These are phyloP conservation scores for Diplocarpon rosae DNA, from an alignment of 2,329 filamentous ascomycete genomes.

Conservation along the genomic window DNA sequence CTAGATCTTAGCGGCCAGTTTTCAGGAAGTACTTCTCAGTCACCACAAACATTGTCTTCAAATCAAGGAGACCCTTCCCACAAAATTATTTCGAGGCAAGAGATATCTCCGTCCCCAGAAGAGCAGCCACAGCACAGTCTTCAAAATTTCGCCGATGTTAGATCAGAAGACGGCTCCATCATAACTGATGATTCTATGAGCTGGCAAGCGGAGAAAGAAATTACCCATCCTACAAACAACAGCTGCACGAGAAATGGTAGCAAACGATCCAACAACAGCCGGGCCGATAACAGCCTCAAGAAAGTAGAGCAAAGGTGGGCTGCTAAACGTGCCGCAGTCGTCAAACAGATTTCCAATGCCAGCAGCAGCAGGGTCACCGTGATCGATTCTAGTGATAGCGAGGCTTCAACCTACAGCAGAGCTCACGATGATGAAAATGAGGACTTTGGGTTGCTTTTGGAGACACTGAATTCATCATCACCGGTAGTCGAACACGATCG, in stretches of 20 bases:
- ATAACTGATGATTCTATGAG: slow-evolving; percentile 22
- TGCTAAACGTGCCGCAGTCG: slow-evolving; percentile 21
- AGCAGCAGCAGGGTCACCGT: slow-evolving; percentile 17
- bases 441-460: slow-evolving; percentile 24
- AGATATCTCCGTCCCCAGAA: slow-evolving; percentile 16
- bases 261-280: slow-evolving; percentile 1
- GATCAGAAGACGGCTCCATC: slow-evolving; percentile 7
- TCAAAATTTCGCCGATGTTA: slow-evolving; percentile 8
- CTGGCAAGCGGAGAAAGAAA: slow-evolving; percentile 22
- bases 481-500: slow-evolving; percentile 9
- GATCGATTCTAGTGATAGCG: slow-evolving; percentile 21
- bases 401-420: slow-evolving; percentile 3
- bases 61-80: slow-evolving; percentile 22
- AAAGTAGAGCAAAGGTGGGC: slow-evolving; percentile 17
- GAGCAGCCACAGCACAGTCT: slow-evolving; percentile 19
- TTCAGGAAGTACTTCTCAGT: slow-evolving; percentile 8
- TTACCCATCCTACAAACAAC: slow-evolving; percentile 2
- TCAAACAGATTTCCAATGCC: slow-evolving; percentile 16
- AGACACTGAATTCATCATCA: slow-evolving; percentile 27
- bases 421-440: slow-evolving; percentile 22
- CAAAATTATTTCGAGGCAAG: slow-evolving; percentile 4
- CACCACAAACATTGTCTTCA: slow-evolving; percentile 3
- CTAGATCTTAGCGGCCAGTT: slow-evolving; percentile 17
- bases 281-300: neutral
- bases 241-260: slow-evolving; percentile 2